phyloP scores from a whole-genome alignment of 2,329 filamentous ascomycete genomes.

The Clonostachys rosea region DNA sequence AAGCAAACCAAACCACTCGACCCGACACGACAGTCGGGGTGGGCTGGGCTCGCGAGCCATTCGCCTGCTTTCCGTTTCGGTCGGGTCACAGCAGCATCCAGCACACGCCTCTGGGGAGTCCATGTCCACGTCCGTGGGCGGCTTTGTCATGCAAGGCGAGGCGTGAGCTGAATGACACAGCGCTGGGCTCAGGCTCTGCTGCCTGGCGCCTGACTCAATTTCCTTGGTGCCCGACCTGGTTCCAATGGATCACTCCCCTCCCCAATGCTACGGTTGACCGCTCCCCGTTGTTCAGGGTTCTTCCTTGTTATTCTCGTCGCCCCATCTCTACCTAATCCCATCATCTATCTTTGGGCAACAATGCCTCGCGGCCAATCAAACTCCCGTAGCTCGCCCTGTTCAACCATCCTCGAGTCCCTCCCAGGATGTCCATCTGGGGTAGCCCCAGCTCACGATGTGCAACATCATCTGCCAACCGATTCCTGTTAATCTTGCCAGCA shows the following conservation, averaged over 20 bases:
- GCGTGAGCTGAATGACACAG: too few relatives aligned
- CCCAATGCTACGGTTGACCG: constrained; percentile 15
- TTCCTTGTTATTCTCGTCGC: constrained; percentile 17
- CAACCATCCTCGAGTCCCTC: constrained; percentile 17
- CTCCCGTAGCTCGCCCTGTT: constrained; percentile 12
- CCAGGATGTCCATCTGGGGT: constrained; percentile 1
- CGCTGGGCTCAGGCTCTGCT: constrained; percentile 9
- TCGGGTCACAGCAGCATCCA: too few relatives aligned
- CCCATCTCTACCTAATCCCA: constrained; percentile 17
- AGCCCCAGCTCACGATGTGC: not conserved
- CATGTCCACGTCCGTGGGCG: too few relatives aligned
- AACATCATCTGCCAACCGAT: constrained; percentile 1
- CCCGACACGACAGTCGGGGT: too few relatives aligned
- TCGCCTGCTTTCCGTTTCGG: too few relatives aligned
- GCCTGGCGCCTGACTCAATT: constrained; percentile 9
- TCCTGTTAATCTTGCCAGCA: not conserved
- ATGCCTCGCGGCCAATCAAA: constrained; percentile 21
- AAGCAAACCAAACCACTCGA: too few relatives aligned
- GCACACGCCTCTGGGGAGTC: too few relatives aligned
- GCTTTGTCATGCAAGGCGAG: too few relatives aligned
- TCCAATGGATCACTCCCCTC: constrained; percentile 8
- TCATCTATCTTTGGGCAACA: constrained; percentile 21
- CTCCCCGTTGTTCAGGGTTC: constrained; percentile 23
- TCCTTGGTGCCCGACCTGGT: constrained; percentile 19
- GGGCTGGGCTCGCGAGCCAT: too few relatives aligned